Evolutionary conservation across 768 basidiomycete species (phyloP), one percentile per base, ranked within the genome.

Genomic region (Russula sp.): DNA sequence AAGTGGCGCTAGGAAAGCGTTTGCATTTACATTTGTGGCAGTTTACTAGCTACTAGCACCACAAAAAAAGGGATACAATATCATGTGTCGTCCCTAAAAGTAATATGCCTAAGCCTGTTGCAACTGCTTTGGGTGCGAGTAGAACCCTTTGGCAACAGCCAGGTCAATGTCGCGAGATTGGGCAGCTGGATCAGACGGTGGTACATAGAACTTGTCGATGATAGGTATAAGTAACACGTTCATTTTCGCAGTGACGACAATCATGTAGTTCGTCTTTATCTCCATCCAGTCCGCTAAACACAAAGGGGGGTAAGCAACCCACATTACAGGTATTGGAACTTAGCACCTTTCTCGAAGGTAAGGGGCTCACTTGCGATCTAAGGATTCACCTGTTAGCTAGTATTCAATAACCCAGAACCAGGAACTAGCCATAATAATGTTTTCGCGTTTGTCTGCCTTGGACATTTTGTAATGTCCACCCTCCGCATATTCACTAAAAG

Each of bases 391-490:
- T 22, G 41, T 43, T 38, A 41, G 42, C 25, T 11, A 14, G 7
- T 5, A 20, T 41, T 38, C 11, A 18, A 48, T 22, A 36, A 50
- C 43, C 39, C 62, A 72, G 70, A 45, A 16, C 34, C 14, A 32
- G 14, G 36, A 56, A 56, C 73, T 22, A 63, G 84, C 85, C 88
- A 98, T 88, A 68, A 99, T 93, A 67, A 98, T 97, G 67, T 93
- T 91, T 72, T 98, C 96, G 60, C 94, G 78, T 72, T 96, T 97
- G 75, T 98, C 95, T 36, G 87, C 83, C 73, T 97, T 98, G 6
- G 87, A 87, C 95, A 98, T 98, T 70, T 87, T 87, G 73, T 96
- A 96, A 70, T 94, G 88, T 25, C 92, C 91, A 5, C 91, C 93
- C 66, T 88, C 83, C 29, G 85, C 83, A 67, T 87, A 93, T 74